Evolutionary conservation across 306 rosid species (phyloP), one percentile per base, ranked within the genome.

Genomic region (Vigna angularis): DNA sequence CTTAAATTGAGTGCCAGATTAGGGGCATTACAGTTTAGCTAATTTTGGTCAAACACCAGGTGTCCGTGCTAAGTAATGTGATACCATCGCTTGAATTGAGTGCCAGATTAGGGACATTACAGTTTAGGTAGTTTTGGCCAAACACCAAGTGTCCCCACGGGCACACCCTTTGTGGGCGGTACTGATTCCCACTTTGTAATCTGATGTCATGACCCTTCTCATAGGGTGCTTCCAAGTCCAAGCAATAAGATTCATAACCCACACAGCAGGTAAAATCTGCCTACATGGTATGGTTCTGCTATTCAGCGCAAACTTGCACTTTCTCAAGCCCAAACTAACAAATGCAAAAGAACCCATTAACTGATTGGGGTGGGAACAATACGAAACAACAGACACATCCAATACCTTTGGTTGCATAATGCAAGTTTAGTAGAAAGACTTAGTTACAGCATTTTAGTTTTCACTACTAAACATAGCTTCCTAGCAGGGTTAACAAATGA

Each of bases 291-390:
- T 22, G n/a, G 36, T 28, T 49, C 7, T 8, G 24, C 47, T 32
- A 70, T n/a, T 47, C 62, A 74, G 36, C 34, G n/a, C 70, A 74
- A 61, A n/a, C 0, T 22, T 13, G 9, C 69, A 65, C 50, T 62
- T 48, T 32, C 36, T 28, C 44, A 58, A 45, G 6, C 44, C 57
- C 3, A 24, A 55, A 40, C 47, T 14, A 58, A 14, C 70, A 40
- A 40, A 9, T 9, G 12, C 45, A 40, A 9, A 10, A 40, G 11
- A 10, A 8, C 45, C 45, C 45, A 40, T 40, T 9, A 40, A 40
- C 45, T 12, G n/a, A 18, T 17, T 51, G 11, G 42, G 59, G 28
- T 26, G 28, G 28, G 28, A 3, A 3, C 3, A 26, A 26, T 26
- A 1, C 28, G 2, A 26, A 26, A 26, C 28, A 26, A 26, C 28